Evolutionary conservation across 2,329 filamentous ascomycete species (phyloP), one percentile per base, ranked within the genome.

Genomic region (Scedosporium apiospermum): DNA sequence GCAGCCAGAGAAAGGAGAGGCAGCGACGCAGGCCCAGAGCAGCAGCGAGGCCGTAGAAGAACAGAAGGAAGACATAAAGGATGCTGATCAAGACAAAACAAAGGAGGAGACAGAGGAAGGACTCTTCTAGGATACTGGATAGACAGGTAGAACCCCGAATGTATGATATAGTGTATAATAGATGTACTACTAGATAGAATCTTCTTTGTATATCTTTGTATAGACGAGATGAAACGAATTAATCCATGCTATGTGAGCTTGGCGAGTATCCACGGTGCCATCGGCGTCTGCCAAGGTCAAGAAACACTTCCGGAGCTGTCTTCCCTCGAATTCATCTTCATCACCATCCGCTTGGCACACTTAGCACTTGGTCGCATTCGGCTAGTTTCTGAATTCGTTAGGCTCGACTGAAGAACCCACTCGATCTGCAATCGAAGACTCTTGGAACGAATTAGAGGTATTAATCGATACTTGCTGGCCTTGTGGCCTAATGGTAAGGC

Each of bases 401-500:
- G 49, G 18, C 23, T 21, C 49, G 6, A 55, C 23, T 6, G 18
- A 55, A 26, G 12, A 55, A 23, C 51, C 51, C 23, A 23, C 18
- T 21, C 18, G 18, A 10, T 23, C 51, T 26, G 23, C 51, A 14
- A 23, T 14, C 18, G 18, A 27, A 55, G 51, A 27, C 12, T 55
- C 51, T 55, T 26, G 30, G 6, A 42, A 3, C 9, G 7, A 44
- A 21, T 42, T 38, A 44, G 18, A 4, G 18, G 7, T 7, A 26
- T 16, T 16, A 12, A 18, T n/a, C 42, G 3, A 23, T 42, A 42
- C 42, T 38, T 44, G 38, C 30, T 46, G 59, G 60, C 60, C 60
- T 61, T 61, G 60, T 61, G 60, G 60, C 60, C 60, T 61, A 61
- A 61, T 61, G 49, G 60, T 61, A 61, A 61, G 60, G 60, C 60